Percentiles rank a stretch among this genome's conserved stretches.
These are phyloP conservation scores for Candida chilensis DNA, from an alignment of 805 yeast species.

Conservation along the genomic window DNA sequence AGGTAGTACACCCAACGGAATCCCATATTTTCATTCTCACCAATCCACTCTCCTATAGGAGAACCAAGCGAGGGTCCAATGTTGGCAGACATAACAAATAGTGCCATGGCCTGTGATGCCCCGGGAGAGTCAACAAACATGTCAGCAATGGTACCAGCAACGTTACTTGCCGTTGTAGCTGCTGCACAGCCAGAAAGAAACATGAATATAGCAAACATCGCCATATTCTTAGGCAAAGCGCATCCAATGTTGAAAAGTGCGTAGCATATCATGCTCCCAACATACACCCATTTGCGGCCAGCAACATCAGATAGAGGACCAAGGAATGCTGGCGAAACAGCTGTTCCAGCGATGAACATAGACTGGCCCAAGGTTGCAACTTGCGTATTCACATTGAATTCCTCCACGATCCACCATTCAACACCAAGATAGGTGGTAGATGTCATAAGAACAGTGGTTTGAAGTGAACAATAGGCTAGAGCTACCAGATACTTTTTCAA, in stretches of 20 bases:
- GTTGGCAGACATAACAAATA: slow-evolving; percentile 21
- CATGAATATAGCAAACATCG: slow-evolving; percentile 20
- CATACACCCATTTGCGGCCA: slow-evolving; percentile 26
- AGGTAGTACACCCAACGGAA: slow-evolving; percentile 20
- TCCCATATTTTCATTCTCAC: slow-evolving; percentile 14
- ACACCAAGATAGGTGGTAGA: slow-evolving; percentile 20
- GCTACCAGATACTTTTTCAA: slow-evolving; percentile 12
- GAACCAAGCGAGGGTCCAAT: slow-evolving; percentile 25
- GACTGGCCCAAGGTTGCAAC: slow-evolving; percentile 23
- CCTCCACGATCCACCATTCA: slow-evolving; percentile 14
- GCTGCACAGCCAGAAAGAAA: slow-evolving; percentile 18
- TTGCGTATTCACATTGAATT: slow-evolving; percentile 13
- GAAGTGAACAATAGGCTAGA: slow-evolving; percentile 14
- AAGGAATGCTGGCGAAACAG: slow-evolving; percentile 21
- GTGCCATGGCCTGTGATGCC: slow-evolving; percentile 23
- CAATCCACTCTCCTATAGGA: slow-evolving; percentile 23
- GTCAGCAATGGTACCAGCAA: slow-evolving; percentile 25
- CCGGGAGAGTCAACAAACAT: slow-evolving; percentile 19
- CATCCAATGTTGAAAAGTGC: slow-evolving; percentile 19
- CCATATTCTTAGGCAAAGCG: slow-evolving; percentile 19
- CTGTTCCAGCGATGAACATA: slow-evolving; percentile 23
- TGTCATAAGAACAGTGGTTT: slow-evolving; percentile 17
- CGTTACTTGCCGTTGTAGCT: slow-evolving; percentile 20
- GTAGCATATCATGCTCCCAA: slow-evolving; percentile 14
- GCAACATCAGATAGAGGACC: slow-evolving; percentile 25